phyloP scores from a whole-genome alignment of 139 green algal species.

The Pseudopediastrum boryanum region DNA sequence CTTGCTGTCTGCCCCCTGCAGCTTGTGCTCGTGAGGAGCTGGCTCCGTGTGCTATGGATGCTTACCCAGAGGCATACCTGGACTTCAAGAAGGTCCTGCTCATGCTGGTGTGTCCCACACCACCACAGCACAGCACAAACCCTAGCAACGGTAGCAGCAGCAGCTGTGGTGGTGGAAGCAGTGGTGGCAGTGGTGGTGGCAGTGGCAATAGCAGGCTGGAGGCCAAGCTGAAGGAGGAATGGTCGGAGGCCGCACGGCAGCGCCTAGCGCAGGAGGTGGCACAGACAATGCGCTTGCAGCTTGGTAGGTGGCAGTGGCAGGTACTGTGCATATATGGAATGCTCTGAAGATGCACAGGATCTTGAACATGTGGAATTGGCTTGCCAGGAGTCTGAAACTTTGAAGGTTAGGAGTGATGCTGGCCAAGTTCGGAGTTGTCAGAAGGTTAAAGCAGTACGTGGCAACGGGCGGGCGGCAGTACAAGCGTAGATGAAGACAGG shows the following conservation, averaged over 20 bases:
- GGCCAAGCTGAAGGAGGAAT: not conserved
- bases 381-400: no score
- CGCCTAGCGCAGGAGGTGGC: slow-evolving; percentile 27
- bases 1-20: slow-evolving; percentile 16
- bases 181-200: not conserved
- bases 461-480: no score
- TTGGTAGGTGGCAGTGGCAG: slow-evolving; percentile 10
- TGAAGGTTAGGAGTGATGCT: no score
- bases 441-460: no score
- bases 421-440: no score
- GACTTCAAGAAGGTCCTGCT: slow-evolving; percentile 73
- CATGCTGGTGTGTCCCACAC: slow-evolving; percentile 63
- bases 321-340: no score
- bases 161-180: not conserved
- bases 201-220: not conserved
- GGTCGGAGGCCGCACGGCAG: slow-evolving; percentile 10
- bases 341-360: no score
- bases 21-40: slow-evolving; percentile 59
- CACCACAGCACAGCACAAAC: slow-evolving; percentile 39
- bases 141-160: slow-evolving; percentile 50
- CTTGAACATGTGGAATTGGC: no score
- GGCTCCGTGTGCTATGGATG: slow-evolving; percentile 65
- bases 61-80: slow-evolving; percentile 74
- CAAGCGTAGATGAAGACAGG: no score
- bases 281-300: slow-evolving; percentile 37